Evolutionary conservation across 2,329 filamentous ascomycete genomes (phyloP), one percentile per base, ranked within the genome.

Genomic region (Aspergillus sp.): DNA sequence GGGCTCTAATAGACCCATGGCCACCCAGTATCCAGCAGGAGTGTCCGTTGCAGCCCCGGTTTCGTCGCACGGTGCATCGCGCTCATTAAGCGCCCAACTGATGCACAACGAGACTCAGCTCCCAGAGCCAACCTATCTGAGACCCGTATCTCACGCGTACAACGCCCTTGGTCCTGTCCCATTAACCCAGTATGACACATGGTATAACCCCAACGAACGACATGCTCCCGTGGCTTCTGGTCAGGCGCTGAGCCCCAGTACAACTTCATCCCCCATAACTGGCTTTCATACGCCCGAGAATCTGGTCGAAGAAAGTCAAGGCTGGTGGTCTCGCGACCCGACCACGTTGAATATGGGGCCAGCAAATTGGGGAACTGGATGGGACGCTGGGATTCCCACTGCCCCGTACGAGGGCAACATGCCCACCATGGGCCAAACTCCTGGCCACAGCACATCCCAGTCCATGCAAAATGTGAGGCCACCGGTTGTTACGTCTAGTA

Each of bases 291-390:
- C 79, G 7, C 76, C 85, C 1, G 82, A 86, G 32, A 80, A 81
- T 42, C 68, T 88, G 4, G 77, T 87, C 3, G 78, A 82, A 43
- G 84, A 87, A 46, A 82, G 81, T 45, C 83, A 86, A 55, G 81
- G 87, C 59, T 85, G 81, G 82, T 86, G 83, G 76, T 76, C 85
- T 49, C 74, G 79, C 32, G 85, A 88, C 61, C 84, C 88, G 60
- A 79, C 76, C 16, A 80, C 81, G 46, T 70, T 88, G 3, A 83
- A 81, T 0, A 67, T 80, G 3, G 85, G 84, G 1, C 82, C 88
- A 57, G 85, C 81, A 21, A 85, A 84, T 50, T 88, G 85, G 84
- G 61, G 57, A 17, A 66, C 64, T 23, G 54, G 57, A 34, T 71
- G 68, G 68, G 59, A 56, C 47, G 45, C 61, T 5, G 47, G 56